Evolutionary conservation across 2,329 filamentous ascomycete species (phyloP), one percentile per base, ranked within the genome.

Genomic region (Plenodomus lindquistii): DNA sequence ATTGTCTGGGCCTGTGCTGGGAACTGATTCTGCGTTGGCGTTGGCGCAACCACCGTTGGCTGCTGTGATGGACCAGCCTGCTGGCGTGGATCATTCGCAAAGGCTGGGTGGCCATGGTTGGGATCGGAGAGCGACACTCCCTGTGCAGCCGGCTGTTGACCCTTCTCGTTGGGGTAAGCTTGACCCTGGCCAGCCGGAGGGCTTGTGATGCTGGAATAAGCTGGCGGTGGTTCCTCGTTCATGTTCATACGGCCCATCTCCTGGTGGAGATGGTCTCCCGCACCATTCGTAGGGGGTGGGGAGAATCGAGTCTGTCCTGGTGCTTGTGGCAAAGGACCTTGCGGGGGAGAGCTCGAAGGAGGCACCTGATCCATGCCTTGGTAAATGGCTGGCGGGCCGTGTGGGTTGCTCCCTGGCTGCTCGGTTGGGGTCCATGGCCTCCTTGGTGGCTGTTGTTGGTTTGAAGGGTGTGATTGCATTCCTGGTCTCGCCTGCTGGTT

Each of bases 361-460:
- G 59, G 60, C 8, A 92, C 85, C 52, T 89, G 85, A 56, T 86
- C 87, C 43, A 84, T 82, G 6, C 94, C 94, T 73, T 97, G 93
- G 62, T 97, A 97, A 1, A 96, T 88, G 0, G 89, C 91, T 1
- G 93, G 91, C 22, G 91, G 91, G 0, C 92, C 92, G 75, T 96
- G 91, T 4, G 91, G 90, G 43, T 91, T 87, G 53, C 86, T 87
- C 24, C 91, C 91, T 1, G 92, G 91, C 48, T 86, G 82, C 70
- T 99, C 94, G 2, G 94, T 97, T 1, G 94, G 94, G 9, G 93
- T 97, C 94, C 93, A 97, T 22, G 92, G 92, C 40, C 93, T 82
- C 20, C 80, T 68, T 31, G 75, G 69, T 24, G 72, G 78, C 39
- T 73, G 72, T 63, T 72, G 71, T 49, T 72, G 73, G 37, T 49